Evolutionary conservation across 73 alveolate genomes (phyloP).

Genomic region (Tetrahymena malaccensis): DNA sequence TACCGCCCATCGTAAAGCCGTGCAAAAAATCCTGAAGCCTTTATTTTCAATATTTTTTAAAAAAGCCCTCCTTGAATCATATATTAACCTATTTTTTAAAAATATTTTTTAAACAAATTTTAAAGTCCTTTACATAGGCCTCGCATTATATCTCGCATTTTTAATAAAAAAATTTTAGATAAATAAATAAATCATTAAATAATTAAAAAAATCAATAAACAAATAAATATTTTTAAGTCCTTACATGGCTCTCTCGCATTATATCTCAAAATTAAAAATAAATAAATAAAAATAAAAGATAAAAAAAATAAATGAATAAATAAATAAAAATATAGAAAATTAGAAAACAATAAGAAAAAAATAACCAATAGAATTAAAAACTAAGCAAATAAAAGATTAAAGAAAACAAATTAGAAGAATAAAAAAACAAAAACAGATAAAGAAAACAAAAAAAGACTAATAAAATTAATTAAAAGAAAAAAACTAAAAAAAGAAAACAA

Average conservation of each 20-base stretch:
- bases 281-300: background rate
- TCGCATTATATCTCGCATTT: background rate
- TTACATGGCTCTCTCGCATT: background rate
- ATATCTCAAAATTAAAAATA: background rate
- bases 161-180: background rate
- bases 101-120: background rate
- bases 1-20: constrained; percentile 1
- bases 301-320: background rate
- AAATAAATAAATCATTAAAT: background rate
- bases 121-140: background rate
- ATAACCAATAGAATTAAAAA: background rate
- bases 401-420: background rate
- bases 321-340: background rate
- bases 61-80: background rate
- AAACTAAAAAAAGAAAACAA: background rate
- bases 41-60: background rate
- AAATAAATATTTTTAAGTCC: background rate
- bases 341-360: background rate
- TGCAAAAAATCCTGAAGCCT: background rate
- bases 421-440: background rate
- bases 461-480: background rate
- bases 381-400: background rate
- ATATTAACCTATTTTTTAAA: background rate
- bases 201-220: background rate
- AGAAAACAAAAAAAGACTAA: background rate